These are phyloP conservation scores for Gyromitra esculenta DNA, from an alignment of 2,329 filamentous ascomycete species.

Conservation along the genomic window DNA sequence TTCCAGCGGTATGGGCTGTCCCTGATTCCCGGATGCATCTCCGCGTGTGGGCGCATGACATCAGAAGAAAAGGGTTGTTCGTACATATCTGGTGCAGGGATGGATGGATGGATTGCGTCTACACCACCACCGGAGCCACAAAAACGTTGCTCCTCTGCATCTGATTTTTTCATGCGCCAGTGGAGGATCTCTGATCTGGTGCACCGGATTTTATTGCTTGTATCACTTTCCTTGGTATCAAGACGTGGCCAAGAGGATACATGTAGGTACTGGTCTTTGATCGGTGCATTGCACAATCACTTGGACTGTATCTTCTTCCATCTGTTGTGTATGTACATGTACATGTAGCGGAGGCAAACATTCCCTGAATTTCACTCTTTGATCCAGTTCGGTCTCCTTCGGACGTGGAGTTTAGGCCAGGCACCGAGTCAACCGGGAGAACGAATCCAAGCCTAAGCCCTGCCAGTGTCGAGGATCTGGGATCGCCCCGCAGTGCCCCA, in stretches of 20 bases:
- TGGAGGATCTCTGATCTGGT: constrained; percentile 18
- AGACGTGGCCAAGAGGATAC: not conserved
- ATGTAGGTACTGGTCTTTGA: constrained; percentile 3
- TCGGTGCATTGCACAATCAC: constrained; percentile 15
- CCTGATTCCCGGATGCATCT: constrained; percentile 48
- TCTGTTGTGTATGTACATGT: not conserved
- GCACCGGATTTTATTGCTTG: constrained; percentile 12
- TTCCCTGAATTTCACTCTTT: constrained; percentile 17
- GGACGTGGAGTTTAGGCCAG: constrained; percentile 12
- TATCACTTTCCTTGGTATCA: constrained; percentile 9
- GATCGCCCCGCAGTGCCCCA: constrained; percentile 4
- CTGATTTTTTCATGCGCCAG: constrained; percentile 32
- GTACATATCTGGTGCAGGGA: constrained; percentile 20
- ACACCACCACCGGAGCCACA: constrained; percentile 37
- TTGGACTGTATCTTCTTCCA: not conserved
- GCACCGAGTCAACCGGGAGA: constrained; percentile 3
- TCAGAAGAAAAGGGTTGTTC: constrained; percentile 41
- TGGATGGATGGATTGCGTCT: constrained; percentile 17
- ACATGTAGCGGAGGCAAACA: not conserved
- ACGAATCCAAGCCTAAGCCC: not conserved
- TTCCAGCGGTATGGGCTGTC: constrained; percentile 43
- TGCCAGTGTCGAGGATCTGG: constrained; percentile 8
- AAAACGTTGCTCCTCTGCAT: constrained; percentile 37
- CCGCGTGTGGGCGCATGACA: constrained; percentile 46
- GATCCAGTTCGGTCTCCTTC: constrained; percentile 11